Base-by-base conservation (phyloP, 257 asterid genomes). In the Jaltomata sinuosa region DNA sequence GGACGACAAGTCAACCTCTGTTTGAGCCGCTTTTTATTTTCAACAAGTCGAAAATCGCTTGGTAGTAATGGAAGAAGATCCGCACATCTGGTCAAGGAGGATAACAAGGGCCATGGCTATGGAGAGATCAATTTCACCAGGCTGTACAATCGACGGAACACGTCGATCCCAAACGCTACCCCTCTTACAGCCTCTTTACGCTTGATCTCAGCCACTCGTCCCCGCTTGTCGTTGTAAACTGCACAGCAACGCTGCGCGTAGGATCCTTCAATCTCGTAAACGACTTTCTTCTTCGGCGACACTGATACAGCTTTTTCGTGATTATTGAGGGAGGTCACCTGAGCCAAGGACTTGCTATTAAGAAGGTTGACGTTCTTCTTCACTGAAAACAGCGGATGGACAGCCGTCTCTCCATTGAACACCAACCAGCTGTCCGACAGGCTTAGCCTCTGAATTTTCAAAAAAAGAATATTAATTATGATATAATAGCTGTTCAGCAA, bases 71-170 rank as follows among this genome's bases (percentile, higher is more conserved):
- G 40, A 90, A 61, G 6, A 90, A 27, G 92, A 89, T 50, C 90
- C 89, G 62, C 85, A 93, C 97, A 94, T 92, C 86, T 89, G 94
- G 74, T 94, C 98, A 16, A 94, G 95, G 79, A 93, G 89, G 79
- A 94, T 89, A 38, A 94, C 94, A 42, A 93, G 31, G 2, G 94
- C 92, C 98, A 94, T 92, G 52, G 95, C 95, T 2, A 85, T 52
- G 7, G 90, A 80, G 2, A 87, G 53, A 25, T 93, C 93, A 59
- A 91, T 86, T 81, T 88, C 92, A 14, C 90, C 92, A 83, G 91
- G 93, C 68, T 88, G 88, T 22, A 92, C 88, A 36, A 89, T 84
- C 1, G 90, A 22, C 86, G 90, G 89, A 94, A 93, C 29, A 94
- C 91, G 84, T 94, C 98, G 71, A 53, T 52, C 4, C 97, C 97